Percentiles rank a stretch among this genome's conserved stretches.
Evolutionary conservation across 2,329 filamentous ascomycete genomes (phyloP).

Genomic region (Fusarium sterilihyphosum): DNA sequence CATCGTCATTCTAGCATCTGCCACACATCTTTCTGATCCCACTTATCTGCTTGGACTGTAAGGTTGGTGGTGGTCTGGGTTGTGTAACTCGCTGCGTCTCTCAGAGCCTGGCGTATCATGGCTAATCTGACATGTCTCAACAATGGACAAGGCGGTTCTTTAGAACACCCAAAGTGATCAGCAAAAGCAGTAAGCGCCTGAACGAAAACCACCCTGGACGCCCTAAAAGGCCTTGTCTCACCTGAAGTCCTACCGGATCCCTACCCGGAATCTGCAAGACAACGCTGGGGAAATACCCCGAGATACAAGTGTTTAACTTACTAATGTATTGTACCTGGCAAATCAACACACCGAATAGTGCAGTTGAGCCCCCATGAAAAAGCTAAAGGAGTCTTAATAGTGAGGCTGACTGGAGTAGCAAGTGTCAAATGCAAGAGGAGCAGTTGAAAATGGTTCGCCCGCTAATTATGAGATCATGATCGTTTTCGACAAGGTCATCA

Average conservation of each 20-base stretch:
- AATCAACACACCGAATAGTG: constrained; percentile 3
- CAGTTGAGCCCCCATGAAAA: background rate
- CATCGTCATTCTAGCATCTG: constrained; percentile 17
- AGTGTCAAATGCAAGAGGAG: background rate
- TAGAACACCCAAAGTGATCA: background rate
- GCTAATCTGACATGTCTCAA: constrained; percentile 4
- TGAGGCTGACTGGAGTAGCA: constrained; percentile 29
- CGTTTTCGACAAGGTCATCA: constrained; percentile 2
- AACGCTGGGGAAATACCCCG: constrained; percentile 12
- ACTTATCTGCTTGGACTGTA: constrained; percentile 18
- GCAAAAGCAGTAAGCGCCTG: background rate
- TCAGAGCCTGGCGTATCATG: background rate
- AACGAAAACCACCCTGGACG: constrained; percentile 16
- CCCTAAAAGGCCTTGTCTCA: constrained; percentile 21
- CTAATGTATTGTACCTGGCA: background rate
- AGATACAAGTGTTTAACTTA: background rate
- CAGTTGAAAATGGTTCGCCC: constrained; percentile 18
- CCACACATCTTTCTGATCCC: constrained; percentile 18
- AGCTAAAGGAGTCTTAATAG: constrained; percentile 5
- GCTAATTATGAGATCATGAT: constrained; percentile 1
- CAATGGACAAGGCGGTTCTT: constrained; percentile 4
- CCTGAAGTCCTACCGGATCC: constrained; percentile 16
- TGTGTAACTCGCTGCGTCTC: constrained; percentile 19
- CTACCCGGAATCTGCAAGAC: constrained; percentile 23
- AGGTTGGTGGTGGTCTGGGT: background rate